phyloP scores from a whole-genome alignment of 805 yeast species.

The Yarrowia bubula region DNA sequence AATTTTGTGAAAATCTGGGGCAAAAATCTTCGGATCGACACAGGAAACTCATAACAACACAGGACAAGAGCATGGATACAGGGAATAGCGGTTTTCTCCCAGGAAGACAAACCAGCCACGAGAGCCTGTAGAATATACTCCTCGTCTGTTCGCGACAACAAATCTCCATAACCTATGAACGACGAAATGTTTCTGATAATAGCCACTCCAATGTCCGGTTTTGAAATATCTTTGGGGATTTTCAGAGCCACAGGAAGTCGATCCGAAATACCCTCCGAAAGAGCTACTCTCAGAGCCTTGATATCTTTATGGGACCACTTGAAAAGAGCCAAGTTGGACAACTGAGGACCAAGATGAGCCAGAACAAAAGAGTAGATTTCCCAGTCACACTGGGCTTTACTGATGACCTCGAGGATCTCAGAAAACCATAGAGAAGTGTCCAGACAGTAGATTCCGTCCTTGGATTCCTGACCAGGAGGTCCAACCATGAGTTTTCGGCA shows the following conservation, averaged over 20 bases:
- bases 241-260: conserved; percentile 32
- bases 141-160: conserved; percentile 54
- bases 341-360: conserved; percentile 69
- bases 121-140: conserved; percentile 60
- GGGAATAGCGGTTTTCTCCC: conserved; percentile 78
- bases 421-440: conserved; percentile 55
- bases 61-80: conserved; percentile 71
- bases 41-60: conserved; percentile 79
- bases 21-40: conserved; percentile 64
- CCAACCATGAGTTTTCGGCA: conserved; percentile 34
- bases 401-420: conserved; percentile 48
- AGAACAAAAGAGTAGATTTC: conserved; percentile 64
- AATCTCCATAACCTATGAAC: conserved; percentile 47
- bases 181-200: conserved; percentile 61
- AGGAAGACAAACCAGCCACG: conserved; percentile 55
- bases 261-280: conserved; percentile 57
- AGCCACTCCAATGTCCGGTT: conserved; percentile 65
- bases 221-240: conserved; percentile 47
- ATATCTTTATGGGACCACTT: conserved; percentile 45
- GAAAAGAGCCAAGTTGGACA: conserved; percentile 58
- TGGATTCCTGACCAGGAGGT: conserved; percentile 6
- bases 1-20: conserved; percentile 67
- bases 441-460: conserved; percentile 34
- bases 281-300: conserved; percentile 44
- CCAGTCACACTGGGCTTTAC: conserved; percentile 48